These are phyloP conservation scores for Phoma herbarum DNA, from an alignment of 2,329 filamentous ascomycete genomes.

Conservation along the genomic window DNA sequence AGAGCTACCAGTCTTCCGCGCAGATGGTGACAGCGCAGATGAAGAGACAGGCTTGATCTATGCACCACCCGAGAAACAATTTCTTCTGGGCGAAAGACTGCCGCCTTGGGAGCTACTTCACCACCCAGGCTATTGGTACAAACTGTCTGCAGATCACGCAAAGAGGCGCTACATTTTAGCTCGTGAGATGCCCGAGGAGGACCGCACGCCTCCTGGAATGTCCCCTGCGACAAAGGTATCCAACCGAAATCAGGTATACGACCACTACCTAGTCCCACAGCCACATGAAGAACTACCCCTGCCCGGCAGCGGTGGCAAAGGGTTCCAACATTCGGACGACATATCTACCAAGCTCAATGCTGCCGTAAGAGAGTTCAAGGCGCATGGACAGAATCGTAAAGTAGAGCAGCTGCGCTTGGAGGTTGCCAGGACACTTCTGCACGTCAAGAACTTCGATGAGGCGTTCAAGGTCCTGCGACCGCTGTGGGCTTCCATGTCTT, in stretches of 20 bases:
- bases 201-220: conserved; percentile 63
- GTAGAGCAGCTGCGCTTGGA: conserved; percentile 64
- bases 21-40: conserved; percentile 30
- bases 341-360: conserved; percentile 59
- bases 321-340: conserved; percentile 62
- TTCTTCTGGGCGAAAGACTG: conserved; percentile 59
- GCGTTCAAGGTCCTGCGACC: conserved; percentile 62
- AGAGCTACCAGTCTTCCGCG: conserved; percentile 56
- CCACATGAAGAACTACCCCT: conserved; percentile 64
- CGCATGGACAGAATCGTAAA: conserved; percentile 62
- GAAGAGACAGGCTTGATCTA: conserved; percentile 52
- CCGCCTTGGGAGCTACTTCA: conserved; percentile 67
- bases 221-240: conserved; percentile 65
- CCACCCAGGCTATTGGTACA: conserved; percentile 70
- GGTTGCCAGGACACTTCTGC: conserved; percentile 63
- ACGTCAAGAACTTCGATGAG: conserved; percentile 59
- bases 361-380: conserved; percentile 61
- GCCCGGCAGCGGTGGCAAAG: conserved; percentile 48
- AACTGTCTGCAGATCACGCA: conserved; percentile 62
- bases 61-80: conserved; percentile 61
- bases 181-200: conserved; percentile 66
- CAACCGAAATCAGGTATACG: conserved; percentile 63
- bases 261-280: conserved; percentile 68
- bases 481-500: conserved; percentile 65
- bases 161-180: conserved; percentile 61